These are phyloP conservation scores for Micromonas commoda DNA, from an alignment of 139 green algal genomes.

Conservation along the genomic window DNA sequence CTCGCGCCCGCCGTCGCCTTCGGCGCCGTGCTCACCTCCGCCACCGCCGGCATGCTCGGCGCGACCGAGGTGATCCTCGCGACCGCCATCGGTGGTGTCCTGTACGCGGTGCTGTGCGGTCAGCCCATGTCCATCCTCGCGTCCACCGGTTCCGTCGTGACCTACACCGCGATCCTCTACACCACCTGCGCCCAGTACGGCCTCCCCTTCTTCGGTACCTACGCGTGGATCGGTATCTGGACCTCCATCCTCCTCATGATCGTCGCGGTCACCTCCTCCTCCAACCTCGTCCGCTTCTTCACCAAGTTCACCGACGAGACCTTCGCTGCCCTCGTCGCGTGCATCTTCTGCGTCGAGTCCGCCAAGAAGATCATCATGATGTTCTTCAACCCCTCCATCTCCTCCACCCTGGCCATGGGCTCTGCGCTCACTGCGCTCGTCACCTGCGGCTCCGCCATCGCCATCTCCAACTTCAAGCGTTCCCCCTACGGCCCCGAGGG, in stretches of 20 bases:
- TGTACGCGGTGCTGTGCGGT: conserved; percentile 24
- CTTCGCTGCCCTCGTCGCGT: conserved; percentile 22
- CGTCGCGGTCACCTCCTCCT: conserved; percentile 23
- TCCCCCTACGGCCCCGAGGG: background rate
- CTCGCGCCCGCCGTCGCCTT: conserved; percentile 28
- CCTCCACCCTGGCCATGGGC: background rate
- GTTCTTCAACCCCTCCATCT: conserved; percentile 3
- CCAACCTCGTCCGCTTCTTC: conserved; percentile 36
- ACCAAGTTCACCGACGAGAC: conserved; percentile 36
- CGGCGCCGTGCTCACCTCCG: conserved; percentile 15
- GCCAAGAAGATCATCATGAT: conserved; percentile 24
- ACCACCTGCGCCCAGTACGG: conserved; percentile 8
- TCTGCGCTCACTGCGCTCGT: conserved; percentile 12
- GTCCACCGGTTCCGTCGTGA: conserved; percentile 20
- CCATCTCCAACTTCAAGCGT: background rate
- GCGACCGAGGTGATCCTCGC: conserved; percentile 25
- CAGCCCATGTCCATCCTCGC: conserved; percentile 28
- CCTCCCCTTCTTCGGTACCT: conserved; percentile 26
- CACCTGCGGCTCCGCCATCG: background rate
- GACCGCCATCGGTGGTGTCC: conserved; percentile 28
- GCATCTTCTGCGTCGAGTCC: conserved; percentile 31
- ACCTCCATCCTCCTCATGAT: conserved; percentile 12
- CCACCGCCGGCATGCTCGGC: conserved; percentile 23
- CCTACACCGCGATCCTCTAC: conserved; percentile 33
- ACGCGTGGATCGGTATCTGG: conserved; percentile 36